Evolutionary conservation across 352 stramenopile species (phyloP).

Genomic region (Pythium apleroticum): DNA sequence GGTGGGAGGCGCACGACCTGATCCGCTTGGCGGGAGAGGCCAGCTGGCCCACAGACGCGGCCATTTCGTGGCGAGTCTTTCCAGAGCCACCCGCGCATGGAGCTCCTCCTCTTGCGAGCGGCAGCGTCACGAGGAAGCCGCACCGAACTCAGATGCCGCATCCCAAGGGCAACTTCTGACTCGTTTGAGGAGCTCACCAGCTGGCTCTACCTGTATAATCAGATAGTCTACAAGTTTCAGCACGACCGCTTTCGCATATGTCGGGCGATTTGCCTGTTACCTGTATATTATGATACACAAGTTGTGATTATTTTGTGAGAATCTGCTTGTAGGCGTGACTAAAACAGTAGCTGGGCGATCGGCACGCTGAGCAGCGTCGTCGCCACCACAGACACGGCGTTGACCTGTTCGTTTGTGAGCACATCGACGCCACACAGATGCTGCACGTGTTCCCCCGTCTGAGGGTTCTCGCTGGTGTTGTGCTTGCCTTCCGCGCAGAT

Average conservation of each 20-base stretch:
- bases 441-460: neutral
- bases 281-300: neutral
- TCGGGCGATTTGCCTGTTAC: too few relatives aligned
- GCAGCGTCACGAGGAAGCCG: neutral
- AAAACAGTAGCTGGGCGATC: constrained; percentile 48
- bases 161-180: neutral
- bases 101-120: neutral
- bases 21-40: neutral
- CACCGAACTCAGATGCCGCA: neutral
- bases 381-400: constrained; percentile 60
- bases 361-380: constrained; percentile 49
- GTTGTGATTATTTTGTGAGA: constrained; percentile 1
- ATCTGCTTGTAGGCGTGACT: too few relatives aligned
- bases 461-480: neutral
- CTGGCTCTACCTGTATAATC: neutral
- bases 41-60: neutral
- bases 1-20: neutral
- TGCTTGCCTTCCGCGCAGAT: constrained; percentile 48
- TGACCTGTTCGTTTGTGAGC: constrained; percentile 76
- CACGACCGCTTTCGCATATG: too few relatives aligned
- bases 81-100: neutral
- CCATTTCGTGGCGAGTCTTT: neutral
- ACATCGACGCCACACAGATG: constrained; percentile 42
- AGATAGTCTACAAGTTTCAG: neutral
- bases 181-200: neutral